Base-by-base conservation (phyloP, 2,329 filamentous ascomycete genomes). In the Colletotrichum viniferum region DNA sequence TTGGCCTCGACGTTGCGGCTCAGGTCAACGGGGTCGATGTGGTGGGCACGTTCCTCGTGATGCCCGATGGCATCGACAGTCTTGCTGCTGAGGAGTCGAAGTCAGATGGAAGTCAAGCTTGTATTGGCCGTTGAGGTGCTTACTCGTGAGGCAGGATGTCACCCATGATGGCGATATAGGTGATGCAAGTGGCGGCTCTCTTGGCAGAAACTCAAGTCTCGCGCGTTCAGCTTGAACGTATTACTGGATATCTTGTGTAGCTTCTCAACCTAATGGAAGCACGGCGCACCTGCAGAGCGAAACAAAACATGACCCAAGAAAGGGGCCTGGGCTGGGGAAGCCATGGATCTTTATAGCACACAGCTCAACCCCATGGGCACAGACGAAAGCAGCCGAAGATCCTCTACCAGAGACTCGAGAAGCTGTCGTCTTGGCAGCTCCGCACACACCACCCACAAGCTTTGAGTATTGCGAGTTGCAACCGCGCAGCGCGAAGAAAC, bases 1-100 rank as follows among this genome's bases (percentile, higher is more conserved):
- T 81, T 87, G 71, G 86, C 86, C 74, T 86, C 81, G n/a, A 87
- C 82, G 76, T 87, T 86, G 18, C 76, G 77, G 71, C 82, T 82
- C 21, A 87, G 73, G 38, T 86, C 83, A 56, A 82, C 34, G 9
- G 76, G 61, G 24, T 77, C 80, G 76, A 60, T 65, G 36, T 67
- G 63, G 9, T 64, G 68, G 12, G 55, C 73, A 18, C 58, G 69
- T 58, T 76, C 69, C 14, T 73, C 64, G 21, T 86, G 79, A 64
- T 86, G 82, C 18, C 77, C 62, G 43, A 79, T 72, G 16, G 78
- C 68, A n/a, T 76, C 67, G 32, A 77, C 79, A 63, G 81, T 81
- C 63, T 83, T 81, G 69, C 81, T 82, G 24, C 68, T 69, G n/a
- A 5, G n/a, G 8, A 26, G 2, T 28, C 9, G 18, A 24, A 10